These are phyloP conservation scores for Mycena vitilis DNA, from an alignment of 768 basidiomycete genomes.

Conservation along the genomic window DNA sequence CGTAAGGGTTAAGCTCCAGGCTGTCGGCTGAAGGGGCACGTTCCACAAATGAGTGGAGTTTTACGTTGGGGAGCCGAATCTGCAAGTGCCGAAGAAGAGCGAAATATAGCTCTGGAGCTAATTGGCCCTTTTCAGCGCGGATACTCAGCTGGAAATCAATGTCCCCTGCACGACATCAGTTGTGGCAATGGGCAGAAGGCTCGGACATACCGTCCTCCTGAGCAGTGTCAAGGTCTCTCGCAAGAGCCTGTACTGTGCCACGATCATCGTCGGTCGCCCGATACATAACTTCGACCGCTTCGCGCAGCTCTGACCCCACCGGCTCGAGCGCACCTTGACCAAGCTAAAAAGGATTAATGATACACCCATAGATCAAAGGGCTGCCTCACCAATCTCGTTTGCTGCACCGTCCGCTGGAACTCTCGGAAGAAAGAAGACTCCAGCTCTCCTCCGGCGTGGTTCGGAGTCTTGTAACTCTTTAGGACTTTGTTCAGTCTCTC, in stretches of 20 bases:
- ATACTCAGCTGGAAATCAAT: constrained; percentile 12
- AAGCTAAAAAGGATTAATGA: too few relatives aligned
- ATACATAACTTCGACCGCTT: constrained; percentile 36
- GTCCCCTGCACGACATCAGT: neutral
- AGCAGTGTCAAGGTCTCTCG: constrained; percentile 38
- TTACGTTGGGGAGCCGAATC: neutral
- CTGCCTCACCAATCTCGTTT: too few relatives aligned
- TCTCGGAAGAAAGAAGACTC: too few relatives aligned
- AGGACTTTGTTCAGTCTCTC: too few relatives aligned
- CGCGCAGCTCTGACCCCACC: constrained; percentile 6
- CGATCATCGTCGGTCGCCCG: constrained; percentile 39
- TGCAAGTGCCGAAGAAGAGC: constrained; percentile 10
- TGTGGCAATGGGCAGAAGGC: neutral
- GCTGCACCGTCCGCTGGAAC: too few relatives aligned
- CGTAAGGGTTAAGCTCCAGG: neutral
- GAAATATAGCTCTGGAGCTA: neutral
- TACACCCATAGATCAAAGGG: too few relatives aligned
- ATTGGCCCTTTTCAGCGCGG: neutral
- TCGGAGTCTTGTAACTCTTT: too few relatives aligned
- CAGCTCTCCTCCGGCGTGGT: too few relatives aligned
- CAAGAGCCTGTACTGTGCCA: constrained; percentile 33
- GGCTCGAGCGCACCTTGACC: constrained; percentile 3
- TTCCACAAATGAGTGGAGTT: constrained; percentile 3
- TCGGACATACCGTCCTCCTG: constrained; percentile 35
- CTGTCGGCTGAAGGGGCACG: constrained; percentile 6